Conservation (phyloP, 768 basidiomycete genomes). For the Symmetrospora coprosmae region DNA sequence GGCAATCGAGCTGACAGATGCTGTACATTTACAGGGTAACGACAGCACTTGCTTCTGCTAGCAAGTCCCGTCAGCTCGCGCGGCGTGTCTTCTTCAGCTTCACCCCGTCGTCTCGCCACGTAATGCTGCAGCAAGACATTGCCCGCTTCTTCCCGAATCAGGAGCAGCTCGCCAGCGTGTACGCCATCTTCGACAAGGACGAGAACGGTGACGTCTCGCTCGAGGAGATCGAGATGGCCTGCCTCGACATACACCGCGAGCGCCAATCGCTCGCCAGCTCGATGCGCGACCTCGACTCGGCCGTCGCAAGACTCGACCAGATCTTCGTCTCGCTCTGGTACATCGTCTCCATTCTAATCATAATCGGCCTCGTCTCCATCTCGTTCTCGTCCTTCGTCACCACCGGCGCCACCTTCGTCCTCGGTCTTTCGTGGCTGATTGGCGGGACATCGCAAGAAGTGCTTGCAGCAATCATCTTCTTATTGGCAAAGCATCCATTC, state of each 20-base stretch:
- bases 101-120: conserved; percentile 48
- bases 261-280: conserved; percentile 67
- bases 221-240: conserved; percentile 57
- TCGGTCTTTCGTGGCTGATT: conserved; percentile 38
- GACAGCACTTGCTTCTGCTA: conserved; percentile 60
- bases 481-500: conserved; percentile 74
- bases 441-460: conserved; percentile 65
- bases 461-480: conserved; percentile 71
- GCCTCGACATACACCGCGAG: conserved; percentile 58
- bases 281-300: conserved; percentile 79
- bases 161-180: conserved; percentile 40
- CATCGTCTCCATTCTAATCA: conserved; percentile 57
- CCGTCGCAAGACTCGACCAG: conserved; percentile 64
- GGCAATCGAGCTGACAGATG: too few relatives aligned
- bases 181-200: conserved; percentile 40
- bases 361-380: conserved; percentile 60
- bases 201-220: conserved; percentile 42
- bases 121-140: conserved; percentile 55
- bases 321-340: conserved; percentile 64
- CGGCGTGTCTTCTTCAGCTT: conserved; percentile 77
- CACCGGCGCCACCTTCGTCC: conserved; percentile 53
- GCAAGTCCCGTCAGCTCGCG: conserved; percentile 63
- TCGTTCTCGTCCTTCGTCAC: conserved; percentile 24
- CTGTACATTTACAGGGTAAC: conserved; percentile 67
- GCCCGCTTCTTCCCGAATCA: conserved; percentile 51